phyloP scores from a whole-genome alignment of 805 yeast genomes.

The Saccharomycopsis schoenii region DNA sequence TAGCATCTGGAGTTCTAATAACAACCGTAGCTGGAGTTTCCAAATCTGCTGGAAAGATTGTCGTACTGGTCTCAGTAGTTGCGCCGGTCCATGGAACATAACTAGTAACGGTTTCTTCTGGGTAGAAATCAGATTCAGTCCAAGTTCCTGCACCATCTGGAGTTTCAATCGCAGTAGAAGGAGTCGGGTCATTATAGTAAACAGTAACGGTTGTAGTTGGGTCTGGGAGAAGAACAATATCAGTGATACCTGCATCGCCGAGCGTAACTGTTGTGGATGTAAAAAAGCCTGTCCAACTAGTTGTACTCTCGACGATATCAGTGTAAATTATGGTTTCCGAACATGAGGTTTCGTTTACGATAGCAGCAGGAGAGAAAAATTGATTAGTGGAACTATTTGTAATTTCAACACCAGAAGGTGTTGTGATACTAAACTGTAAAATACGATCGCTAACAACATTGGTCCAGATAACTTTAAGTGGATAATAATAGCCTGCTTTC shows the following conservation, averaged over 20 bases:
- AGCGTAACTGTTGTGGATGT: conserved; percentile 2
- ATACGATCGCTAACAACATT: conserved; percentile 19
- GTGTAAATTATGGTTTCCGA: background rate
- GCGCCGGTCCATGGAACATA: too few relatives aligned
- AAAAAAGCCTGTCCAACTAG: conserved; percentile 7
- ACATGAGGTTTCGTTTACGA: background rate
- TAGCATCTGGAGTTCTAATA: too few relatives aligned
- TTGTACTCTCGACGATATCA: conserved; percentile 4
- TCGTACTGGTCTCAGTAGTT: too few relatives aligned
- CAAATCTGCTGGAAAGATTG: too few relatives aligned
- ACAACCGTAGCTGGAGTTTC: too few relatives aligned
- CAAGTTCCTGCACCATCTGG: background rate
- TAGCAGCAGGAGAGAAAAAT: background rate
- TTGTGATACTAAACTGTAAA: conserved; percentile 13
- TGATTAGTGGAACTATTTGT: background rate
- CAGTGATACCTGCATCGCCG: background rate
- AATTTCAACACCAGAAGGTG: conserved; percentile 4
- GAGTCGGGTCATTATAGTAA: background rate
- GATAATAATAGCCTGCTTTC: conserved; percentile 24
- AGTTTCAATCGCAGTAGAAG: background rate
- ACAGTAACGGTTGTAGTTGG: background rate
- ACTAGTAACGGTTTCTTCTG: too few relatives aligned
- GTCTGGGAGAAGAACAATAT: background rate
- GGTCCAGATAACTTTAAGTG: conserved; percentile 22
- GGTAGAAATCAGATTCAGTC: background rate